These are phyloP conservation scores for Biancaea sappan DNA, from an alignment of 306 rosid species.

Conservation along the genomic window DNA sequence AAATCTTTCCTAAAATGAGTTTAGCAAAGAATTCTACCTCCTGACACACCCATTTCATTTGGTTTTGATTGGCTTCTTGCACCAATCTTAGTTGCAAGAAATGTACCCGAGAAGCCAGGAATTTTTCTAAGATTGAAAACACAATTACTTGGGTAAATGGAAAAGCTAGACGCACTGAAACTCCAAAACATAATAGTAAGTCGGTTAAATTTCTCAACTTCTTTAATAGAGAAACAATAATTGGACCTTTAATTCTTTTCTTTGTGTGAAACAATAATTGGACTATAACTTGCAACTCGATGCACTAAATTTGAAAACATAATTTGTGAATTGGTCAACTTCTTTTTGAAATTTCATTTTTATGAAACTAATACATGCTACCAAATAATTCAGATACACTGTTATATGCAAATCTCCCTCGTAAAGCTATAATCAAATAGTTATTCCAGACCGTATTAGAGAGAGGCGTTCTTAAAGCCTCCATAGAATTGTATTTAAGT, in stretches of 20 bases:
- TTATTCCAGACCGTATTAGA: background rate
- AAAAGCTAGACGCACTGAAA: background rate
- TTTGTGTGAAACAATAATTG: background rate
- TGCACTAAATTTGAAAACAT: background rate
- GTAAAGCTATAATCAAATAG: constrained; percentile 1
- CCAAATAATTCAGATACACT: background rate
- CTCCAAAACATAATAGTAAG: background rate
- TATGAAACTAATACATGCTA: background rate
- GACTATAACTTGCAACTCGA: background rate
- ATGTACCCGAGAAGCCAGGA: too few relatives aligned
- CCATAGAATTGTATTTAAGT: background rate
- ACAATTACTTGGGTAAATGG: background rate
- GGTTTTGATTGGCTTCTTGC: too few relatives aligned
- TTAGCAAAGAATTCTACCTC: too few relatives aligned
- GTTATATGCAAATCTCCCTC: background rate
- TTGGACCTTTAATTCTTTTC: background rate
- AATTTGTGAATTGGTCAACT: background rate
- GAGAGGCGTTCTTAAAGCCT: background rate
- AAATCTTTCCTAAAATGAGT: too few relatives aligned
- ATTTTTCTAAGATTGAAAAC: too few relatives aligned
- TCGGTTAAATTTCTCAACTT: too few relatives aligned
- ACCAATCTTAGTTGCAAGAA: too few relatives aligned
- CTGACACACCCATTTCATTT: too few relatives aligned
- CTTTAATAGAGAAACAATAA: too few relatives aligned
- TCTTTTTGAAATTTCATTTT: background rate